Conservation (phyloP, 148 eudicot species). For the Rhododendron ferrugineum region DNA sequence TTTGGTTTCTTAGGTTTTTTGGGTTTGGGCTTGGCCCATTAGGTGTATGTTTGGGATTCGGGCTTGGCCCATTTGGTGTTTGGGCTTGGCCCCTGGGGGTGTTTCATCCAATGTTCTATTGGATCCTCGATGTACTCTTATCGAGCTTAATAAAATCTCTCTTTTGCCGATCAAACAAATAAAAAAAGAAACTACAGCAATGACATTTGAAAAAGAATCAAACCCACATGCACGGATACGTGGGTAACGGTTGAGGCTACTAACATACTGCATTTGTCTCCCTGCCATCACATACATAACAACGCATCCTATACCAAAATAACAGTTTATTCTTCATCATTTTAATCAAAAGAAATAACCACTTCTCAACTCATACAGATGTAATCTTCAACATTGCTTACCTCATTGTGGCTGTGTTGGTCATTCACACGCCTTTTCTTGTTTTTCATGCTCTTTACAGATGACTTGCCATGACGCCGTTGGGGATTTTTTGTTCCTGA, state of each 20-base stretch:
- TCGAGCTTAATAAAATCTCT: too few relatives aligned
- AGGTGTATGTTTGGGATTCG: too few relatives aligned
- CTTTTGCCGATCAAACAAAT: too few relatives aligned
- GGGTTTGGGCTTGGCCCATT: too few relatives aligned
- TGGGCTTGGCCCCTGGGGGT: too few relatives aligned
- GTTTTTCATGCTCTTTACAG: background rate
- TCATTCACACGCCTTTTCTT: background rate
- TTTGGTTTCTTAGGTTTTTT: too few relatives aligned
- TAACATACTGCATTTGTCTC: background rate
- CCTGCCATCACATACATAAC: constrained; percentile 5
- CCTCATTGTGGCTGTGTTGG: background rate
- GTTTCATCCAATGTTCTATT: too few relatives aligned
- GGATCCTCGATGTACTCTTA: too few relatives aligned
- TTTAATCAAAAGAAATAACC: background rate
- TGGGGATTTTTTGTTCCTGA: background rate
- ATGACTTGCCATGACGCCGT: background rate
- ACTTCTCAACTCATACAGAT: background rate
- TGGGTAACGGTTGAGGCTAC: background rate
- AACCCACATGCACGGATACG: background rate
- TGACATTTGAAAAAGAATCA: background rate
- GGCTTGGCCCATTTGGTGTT: too few relatives aligned
- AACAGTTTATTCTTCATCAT: background rate
- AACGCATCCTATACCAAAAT: background rate
- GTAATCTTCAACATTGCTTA: background rate
- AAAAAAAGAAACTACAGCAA: background rate